These are phyloP conservation scores for Westerdykella sp. DNA, from an alignment of 2,329 filamentous ascomycete species.

Conservation along the genomic window DNA sequence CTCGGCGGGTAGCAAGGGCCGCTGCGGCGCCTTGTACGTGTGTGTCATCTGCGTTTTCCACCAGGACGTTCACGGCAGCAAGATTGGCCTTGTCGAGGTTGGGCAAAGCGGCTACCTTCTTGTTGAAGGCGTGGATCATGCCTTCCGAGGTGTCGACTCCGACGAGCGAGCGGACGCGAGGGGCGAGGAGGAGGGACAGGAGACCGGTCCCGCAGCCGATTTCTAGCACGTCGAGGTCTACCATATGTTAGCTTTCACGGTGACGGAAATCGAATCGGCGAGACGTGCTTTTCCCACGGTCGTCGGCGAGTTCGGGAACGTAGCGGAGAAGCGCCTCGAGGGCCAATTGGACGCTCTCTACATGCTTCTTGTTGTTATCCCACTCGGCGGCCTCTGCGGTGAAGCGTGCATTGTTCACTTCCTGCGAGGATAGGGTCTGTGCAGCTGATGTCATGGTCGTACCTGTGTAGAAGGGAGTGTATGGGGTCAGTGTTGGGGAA, in stretches of 20 bases:
- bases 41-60: conserved; percentile 47
- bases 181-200: conserved; percentile 46
- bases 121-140: conserved; percentile 49
- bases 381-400: conserved; percentile 50
- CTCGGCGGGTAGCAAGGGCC: conserved; percentile 31
- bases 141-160: conserved; percentile 51
- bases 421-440: conserved; percentile 13
- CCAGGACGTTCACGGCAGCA: conserved; percentile 41
- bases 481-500: not conserved
- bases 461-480: not conserved
- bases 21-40: conserved; percentile 25
- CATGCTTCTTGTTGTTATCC: conserved; percentile 50
- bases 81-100: conserved; percentile 36
- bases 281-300: conserved; percentile 21
- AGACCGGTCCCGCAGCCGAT: conserved; percentile 54
- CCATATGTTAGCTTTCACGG: not conserved
- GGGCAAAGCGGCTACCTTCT: conserved; percentile 38
- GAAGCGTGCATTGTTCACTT: conserved; percentile 45
- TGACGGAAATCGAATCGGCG: not conserved
- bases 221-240: conserved; percentile 47
- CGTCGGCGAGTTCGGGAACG: conserved; percentile 31
- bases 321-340: conserved; percentile 41
- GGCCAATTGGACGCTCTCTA: conserved; percentile 41
- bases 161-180: conserved; percentile 44
- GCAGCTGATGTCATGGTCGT: not conserved